These are phyloP conservation scores for Eimeria mitis DNA, from an alignment of 169 alveolate species.

Conservation along the genomic window DNA sequence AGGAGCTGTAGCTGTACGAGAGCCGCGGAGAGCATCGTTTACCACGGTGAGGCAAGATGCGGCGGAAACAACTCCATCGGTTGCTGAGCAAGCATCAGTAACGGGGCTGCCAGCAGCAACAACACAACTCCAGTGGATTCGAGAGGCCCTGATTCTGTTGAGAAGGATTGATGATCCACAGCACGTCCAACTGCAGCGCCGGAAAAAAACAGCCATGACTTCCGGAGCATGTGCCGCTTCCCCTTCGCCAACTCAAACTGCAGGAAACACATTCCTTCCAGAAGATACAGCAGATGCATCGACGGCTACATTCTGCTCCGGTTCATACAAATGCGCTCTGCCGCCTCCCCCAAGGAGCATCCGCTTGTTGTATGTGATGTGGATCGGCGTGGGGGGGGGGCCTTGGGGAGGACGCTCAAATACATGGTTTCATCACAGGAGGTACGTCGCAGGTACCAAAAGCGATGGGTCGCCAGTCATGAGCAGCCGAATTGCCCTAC, in stretches of 20 bases:
- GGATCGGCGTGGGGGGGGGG: constrained; percentile 64
- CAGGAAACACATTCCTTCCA: background rate
- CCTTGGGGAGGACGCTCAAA: constrained; percentile 72
- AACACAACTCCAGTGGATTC: constrained; percentile 64
- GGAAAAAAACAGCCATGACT: constrained; percentile 40
- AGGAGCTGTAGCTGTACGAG: background rate
- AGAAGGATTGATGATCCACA: constrained; percentile 68
- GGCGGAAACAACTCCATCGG: constrained; percentile 34
- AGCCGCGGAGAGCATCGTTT: background rate
- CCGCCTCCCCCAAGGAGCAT: constrained; percentile 9
- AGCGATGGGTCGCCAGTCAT: background rate
- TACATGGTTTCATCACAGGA: constrained; percentile 52
- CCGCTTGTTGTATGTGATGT: constrained; percentile 67
- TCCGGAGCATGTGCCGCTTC: constrained; percentile 25
- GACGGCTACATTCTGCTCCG: background rate
- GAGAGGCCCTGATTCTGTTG: constrained; percentile 60
- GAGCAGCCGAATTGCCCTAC: background rate
- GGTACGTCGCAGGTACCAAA: constrained; percentile 10
- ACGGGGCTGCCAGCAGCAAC: constrained; percentile 4
- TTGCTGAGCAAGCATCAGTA: constrained; percentile 14
- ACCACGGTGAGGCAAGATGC: background rate
- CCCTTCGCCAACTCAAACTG: constrained; percentile 25
- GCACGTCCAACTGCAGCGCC: constrained; percentile 73
- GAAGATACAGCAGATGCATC: constrained; percentile 29
- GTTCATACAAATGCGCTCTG: background rate